Conservation (phyloP, 1,284 basidiomycete species). For the Tilletia walkeri region DNA sequence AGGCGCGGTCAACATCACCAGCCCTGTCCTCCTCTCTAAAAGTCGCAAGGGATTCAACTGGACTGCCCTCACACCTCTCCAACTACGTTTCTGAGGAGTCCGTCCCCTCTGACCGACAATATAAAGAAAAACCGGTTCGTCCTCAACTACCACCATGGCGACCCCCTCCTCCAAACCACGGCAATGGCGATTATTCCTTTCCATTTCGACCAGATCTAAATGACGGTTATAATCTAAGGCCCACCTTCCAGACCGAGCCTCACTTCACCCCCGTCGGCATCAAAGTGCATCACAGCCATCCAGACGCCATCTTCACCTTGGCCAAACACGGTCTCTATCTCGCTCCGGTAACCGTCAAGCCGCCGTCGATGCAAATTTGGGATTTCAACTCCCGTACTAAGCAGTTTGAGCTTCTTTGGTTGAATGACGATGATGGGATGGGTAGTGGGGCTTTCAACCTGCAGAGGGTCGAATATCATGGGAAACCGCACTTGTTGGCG, state of each 20-base stretch:
- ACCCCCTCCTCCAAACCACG: not conserved
- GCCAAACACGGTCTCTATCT: not conserved
- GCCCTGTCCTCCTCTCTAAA: too few species aligned
- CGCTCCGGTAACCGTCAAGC: constrained; percentile 4
- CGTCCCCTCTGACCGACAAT: not conserved
- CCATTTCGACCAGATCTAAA: not conserved
- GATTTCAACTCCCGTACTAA: not conserved
- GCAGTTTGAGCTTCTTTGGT: constrained; percentile 2
- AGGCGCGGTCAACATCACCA: too few species aligned
- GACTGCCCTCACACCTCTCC: too few species aligned
- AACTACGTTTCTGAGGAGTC: not conserved
- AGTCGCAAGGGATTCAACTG: not conserved
- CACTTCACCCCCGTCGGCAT: not conserved
- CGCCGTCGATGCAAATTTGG: constrained; percentile 11
- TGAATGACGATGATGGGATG: not conserved
- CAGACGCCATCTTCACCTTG: not conserved
- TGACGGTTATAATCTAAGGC: not conserved
- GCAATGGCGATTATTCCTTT: too few species aligned
- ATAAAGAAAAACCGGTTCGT: not conserved
- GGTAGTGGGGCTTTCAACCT: not conserved
- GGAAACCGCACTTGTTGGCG: not conserved
- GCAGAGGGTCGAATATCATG: not conserved
- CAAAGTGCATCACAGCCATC: not conserved
- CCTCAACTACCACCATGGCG: not conserved
- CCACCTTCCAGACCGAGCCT: constrained; percentile 6